Base-by-base conservation (phyloP, 805 yeast species). In the Monosporozyma aerobia region DNA sequence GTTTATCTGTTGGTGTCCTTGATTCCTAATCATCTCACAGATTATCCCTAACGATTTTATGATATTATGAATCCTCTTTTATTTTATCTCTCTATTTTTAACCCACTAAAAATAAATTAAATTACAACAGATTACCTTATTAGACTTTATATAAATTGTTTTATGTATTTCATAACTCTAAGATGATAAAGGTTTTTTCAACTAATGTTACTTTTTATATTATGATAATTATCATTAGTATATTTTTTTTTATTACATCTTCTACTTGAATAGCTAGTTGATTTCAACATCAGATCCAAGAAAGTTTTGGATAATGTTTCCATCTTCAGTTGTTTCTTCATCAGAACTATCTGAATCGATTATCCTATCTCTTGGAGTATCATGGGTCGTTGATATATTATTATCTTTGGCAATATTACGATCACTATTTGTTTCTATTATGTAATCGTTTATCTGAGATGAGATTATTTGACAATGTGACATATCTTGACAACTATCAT, bases 1-100 rank as follows among this genome's bases (percentile, higher is more conserved):
- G 92, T 47, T 70, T 77, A 63, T 81, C 88, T 56, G 83, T 86
- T 56, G 92, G 92, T 63, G 64, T 72, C 44, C 58, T 57, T 27
- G 61, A 54, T 53, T 58, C 60, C 51, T 55, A 54, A 35, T 13
- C n/a, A 11, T 13, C 7, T 35, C n/a, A 35, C 13, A 48, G 29
- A 23, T 44, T 32, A 16, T 6, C 16, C 14, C n/a, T n/a, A 29
- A 29, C 29, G 33, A 44, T 11, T 11, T 48, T 22, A 41, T 37
- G 35, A 39, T 39, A 39, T 39, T 39, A 39, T 39, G 43, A 39
- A 39, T 39, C 43, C 25, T 19, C 10, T 39, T 39, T 39, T 39
- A 39, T 39, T 19, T 39, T 39, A 19, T 39, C 25, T 39, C 19
- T 39, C 19, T 16, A 19, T 39, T 19, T 39, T 39, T n/a, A n/a